phyloP scores from a whole-genome alignment of 1,284 basidiomycete genomes.

The Irpex rosettiformis region DNA sequence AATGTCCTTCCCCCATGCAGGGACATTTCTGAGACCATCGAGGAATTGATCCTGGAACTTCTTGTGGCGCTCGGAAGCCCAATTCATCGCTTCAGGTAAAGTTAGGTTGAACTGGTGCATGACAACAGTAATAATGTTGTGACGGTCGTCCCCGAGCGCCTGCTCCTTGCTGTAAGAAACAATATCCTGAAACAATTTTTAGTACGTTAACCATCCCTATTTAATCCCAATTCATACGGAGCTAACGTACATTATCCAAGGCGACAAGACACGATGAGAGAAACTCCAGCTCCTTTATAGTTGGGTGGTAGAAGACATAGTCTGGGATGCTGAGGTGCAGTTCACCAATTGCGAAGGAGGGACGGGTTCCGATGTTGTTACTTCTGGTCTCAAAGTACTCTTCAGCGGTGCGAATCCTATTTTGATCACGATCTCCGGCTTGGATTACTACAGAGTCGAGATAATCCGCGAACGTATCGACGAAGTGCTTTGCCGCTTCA shows the following conservation, averaged over 20 bases:
- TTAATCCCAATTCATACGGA: constrained; percentile 3
- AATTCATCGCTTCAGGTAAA: constrained; percentile 31
- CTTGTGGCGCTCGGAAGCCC: constrained; percentile 26
- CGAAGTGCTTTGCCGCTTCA: constrained; percentile 18
- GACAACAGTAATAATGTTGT: constrained; percentile 34
- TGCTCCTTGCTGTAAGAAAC: constrained; percentile 35
- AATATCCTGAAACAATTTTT: constrained; percentile 27
- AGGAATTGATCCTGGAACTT: constrained; percentile 24
- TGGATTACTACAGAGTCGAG: constrained; percentile 30
- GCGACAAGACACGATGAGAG: constrained; percentile 18
- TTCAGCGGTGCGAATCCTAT: constrained; percentile 25
- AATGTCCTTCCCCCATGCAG: constrained; percentile 23
- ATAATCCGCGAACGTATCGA: constrained; percentile 22
- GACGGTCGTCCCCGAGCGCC: constrained; percentile 17
- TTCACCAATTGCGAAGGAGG: constrained; percentile 32
- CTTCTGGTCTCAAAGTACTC: constrained; percentile 31
- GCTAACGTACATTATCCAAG: constrained; percentile 33
- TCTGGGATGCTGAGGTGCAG: constrained; percentile 33
- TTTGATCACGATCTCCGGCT: constrained; percentile 26
- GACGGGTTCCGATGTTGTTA: constrained; percentile 29
- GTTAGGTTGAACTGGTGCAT: constrained; percentile 26
- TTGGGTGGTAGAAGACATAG: constrained; percentile 29
- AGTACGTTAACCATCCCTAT: neutral
- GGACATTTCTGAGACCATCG: constrained; percentile 19
- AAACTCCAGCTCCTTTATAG: constrained; percentile 25